These are phyloP conservation scores for Gossypium rotundifolium DNA, from an alignment of 345 rosid species.

Conservation along the genomic window DNA sequence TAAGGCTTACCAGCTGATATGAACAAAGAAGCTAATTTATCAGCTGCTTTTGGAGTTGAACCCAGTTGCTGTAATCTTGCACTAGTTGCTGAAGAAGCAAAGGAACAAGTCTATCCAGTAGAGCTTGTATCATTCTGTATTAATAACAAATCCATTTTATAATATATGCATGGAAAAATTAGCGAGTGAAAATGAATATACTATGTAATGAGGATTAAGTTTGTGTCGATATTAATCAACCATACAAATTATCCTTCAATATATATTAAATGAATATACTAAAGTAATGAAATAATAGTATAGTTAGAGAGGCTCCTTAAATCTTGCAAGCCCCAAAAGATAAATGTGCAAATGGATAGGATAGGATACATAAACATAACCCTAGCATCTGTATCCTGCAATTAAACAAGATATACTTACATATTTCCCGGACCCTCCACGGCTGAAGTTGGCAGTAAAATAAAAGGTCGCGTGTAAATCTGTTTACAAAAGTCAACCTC, in stretches of 20 bases:
- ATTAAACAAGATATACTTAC: slow-evolving; percentile 36
- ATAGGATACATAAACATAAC: too few species aligned
- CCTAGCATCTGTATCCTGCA: not conserved
- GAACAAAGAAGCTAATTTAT: not conserved
- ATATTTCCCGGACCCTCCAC: slow-evolving; percentile 77
- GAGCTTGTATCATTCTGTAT: slow-evolving; percentile 77
- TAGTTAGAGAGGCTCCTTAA: not conserved
- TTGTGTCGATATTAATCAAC: not conserved
- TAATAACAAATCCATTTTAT: slow-evolving; percentile 12
- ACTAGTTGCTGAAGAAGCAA: slow-evolving; percentile 54
- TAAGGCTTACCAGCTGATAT: not conserved
- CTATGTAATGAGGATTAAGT: not conserved
- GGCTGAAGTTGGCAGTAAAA: slow-evolving; percentile 59
- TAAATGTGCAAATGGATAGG: not conserved
- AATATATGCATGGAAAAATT: not conserved
- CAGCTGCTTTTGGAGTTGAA: slow-evolving; percentile 26
- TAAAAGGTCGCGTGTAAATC: slow-evolving; percentile 68
- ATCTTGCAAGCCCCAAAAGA: not conserved
- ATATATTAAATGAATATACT: not conserved
- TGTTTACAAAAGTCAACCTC: slow-evolving; percentile 20
- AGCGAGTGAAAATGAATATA: not conserved
- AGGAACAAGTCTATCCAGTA: slow-evolving; percentile 66
- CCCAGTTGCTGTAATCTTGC: slow-evolving; percentile 59
- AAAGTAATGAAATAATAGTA: not conserved
- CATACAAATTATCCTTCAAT: not conserved